Evolutionary conservation across 768 basidiomycete genomes (phyloP).

Genomic region (Postia placenta): DNA sequence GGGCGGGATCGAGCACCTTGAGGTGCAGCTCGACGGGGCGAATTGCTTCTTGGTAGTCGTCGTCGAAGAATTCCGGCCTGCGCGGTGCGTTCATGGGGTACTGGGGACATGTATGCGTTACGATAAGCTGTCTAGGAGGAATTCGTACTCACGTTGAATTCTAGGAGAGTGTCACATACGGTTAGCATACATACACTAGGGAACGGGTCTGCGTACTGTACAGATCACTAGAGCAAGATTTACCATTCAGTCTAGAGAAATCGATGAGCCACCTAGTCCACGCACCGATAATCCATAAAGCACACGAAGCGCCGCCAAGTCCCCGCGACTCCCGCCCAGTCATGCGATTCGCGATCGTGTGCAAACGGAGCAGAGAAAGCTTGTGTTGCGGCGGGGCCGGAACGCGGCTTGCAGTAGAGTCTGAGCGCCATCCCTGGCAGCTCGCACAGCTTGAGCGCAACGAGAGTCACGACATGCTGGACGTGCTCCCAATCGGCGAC

Average conservation of each 20-base stretch:
- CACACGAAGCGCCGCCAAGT: slow-evolving; percentile 71
- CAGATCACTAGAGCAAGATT: slow-evolving; percentile 28
- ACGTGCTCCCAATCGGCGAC: slow-evolving; percentile 59
- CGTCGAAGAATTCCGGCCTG: slow-evolving; percentile 37
- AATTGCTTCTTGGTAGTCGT: slow-evolving; percentile 58
- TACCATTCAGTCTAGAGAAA: slow-evolving; percentile 1
- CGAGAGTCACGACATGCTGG: slow-evolving; percentile 40
- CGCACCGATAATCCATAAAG: slow-evolving; percentile 73
- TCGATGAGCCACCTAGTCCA: not conserved
- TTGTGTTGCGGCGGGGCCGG: slow-evolving; percentile 44
- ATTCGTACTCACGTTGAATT: slow-evolving; percentile 23
- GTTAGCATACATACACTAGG: too few relatives aligned
- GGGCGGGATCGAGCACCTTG: slow-evolving; percentile 30
- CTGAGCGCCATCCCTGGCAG: slow-evolving; percentile 17
- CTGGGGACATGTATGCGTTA: slow-evolving; percentile 12
- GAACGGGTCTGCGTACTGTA: slow-evolving; percentile 37
- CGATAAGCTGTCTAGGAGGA: not conserved
- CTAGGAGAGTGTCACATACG: slow-evolving; percentile 3
- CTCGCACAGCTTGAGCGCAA: slow-evolving; percentile 22
- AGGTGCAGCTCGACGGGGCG: slow-evolving; percentile 56
- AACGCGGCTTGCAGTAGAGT: slow-evolving; percentile 37
- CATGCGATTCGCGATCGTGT: slow-evolving; percentile 27
- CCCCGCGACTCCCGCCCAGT: slow-evolving; percentile 76
- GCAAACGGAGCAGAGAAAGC: slow-evolving; percentile 48
- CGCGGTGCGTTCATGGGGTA: slow-evolving; percentile 11